phyloP scores from a whole-genome alignment of 2,329 filamentous ascomycete species.

The Fusarium annulatum region DNA sequence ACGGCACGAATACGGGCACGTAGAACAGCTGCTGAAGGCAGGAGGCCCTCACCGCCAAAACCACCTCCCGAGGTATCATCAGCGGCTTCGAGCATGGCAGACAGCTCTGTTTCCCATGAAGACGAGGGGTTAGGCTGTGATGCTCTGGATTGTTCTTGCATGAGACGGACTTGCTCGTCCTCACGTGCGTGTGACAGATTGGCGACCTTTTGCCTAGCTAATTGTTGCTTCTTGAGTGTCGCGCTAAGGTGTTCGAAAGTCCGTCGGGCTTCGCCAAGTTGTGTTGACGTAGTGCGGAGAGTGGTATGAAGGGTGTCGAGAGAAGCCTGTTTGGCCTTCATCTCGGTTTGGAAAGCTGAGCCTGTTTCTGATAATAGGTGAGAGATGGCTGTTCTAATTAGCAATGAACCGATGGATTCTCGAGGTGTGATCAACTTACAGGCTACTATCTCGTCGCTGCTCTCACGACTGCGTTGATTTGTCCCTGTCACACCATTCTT shows the following conservation, averaged over 20 bases:
- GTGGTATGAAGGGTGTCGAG: slow-evolving; percentile 85
- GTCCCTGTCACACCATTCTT: slow-evolving; percentile 58
- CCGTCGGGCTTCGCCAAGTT: slow-evolving; percentile 81
- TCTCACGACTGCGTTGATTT: slow-evolving; percentile 72
- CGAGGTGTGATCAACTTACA: slow-evolving; percentile 65
- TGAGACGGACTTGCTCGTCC: slow-evolving; percentile 69
- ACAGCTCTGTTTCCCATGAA: slow-evolving; percentile 66
- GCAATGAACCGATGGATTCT: neutral
- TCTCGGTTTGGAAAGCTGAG: slow-evolving; percentile 80
- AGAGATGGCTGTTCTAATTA: slow-evolving; percentile 72
- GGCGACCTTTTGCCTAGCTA: slow-evolving; percentile 76
- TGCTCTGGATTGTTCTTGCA: slow-evolving; percentile 55
- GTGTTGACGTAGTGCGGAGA: slow-evolving; percentile 82
- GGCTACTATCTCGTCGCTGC: slow-evolving; percentile 81
- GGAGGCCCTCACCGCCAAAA: slow-evolving; percentile 53
- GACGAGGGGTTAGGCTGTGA: slow-evolving; percentile 58
- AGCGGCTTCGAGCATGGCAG: slow-evolving; percentile 58
- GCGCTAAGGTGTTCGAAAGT: slow-evolving; percentile 77
- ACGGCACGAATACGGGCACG: slow-evolving; percentile 78
- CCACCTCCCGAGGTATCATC: slow-evolving; percentile 52
- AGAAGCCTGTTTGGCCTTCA: slow-evolving; percentile 83
- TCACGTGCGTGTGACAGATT: slow-evolving; percentile 82
- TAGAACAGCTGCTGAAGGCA: slow-evolving; percentile 72
- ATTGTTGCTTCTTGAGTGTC: slow-evolving; percentile 71
- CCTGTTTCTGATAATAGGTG: slow-evolving; percentile 84